A percentile compares a stretch with the other conserved stretches of the same genome.
phyloP scores from a whole-genome alignment of 2,329 filamentous ascomycete species.

The Elsinoe batatas region DNA sequence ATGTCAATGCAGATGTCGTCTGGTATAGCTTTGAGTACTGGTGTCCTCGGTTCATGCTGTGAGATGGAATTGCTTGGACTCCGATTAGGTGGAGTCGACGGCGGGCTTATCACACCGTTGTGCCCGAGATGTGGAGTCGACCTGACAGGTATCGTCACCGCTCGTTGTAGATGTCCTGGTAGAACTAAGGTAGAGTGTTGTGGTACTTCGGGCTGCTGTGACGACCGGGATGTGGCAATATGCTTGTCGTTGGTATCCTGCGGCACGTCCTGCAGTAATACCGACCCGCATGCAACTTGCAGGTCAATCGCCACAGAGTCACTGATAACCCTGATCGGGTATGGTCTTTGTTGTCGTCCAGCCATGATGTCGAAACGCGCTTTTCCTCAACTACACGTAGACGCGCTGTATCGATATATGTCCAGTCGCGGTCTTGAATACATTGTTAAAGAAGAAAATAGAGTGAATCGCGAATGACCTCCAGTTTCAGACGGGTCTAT shows the following conservation, averaged over 20 bases:
- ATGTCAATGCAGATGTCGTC: slow-evolving; percentile 19
- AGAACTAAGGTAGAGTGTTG: neutral
- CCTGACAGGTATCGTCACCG: neutral
- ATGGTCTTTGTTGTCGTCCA: slow-evolving; percentile 3
- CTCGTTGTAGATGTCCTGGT: neutral
- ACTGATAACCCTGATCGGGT: slow-evolving; percentile 2
- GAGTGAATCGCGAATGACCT: neutral
- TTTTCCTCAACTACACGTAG: slow-evolving; percentile 1
- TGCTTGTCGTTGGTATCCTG: neutral
- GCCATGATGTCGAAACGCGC: neutral
- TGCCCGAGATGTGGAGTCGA: slow-evolving; percentile 5
- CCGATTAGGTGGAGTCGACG: slow-evolving; percentile 8
- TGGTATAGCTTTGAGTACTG: slow-evolving; percentile 1
- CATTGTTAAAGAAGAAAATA: slow-evolving; percentile 6
- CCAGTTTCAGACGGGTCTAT: slow-evolving; percentile 8
- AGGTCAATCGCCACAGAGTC: slow-evolving; percentile 1
- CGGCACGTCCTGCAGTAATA: neutral
- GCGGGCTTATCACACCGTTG: slow-evolving; percentile 9
- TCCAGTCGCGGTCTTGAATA: neutral
- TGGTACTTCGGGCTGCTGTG: neutral
- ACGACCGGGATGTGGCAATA: neutral
- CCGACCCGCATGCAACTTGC: neutral
- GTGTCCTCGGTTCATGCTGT: slow-evolving; percentile 3
- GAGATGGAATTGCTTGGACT: slow-evolving; percentile 8
- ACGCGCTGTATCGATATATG: neutral